phyloP scores from a whole-genome alignment of 805 yeast genomes.

The Sugiyamaella valdiviana region DNA sequence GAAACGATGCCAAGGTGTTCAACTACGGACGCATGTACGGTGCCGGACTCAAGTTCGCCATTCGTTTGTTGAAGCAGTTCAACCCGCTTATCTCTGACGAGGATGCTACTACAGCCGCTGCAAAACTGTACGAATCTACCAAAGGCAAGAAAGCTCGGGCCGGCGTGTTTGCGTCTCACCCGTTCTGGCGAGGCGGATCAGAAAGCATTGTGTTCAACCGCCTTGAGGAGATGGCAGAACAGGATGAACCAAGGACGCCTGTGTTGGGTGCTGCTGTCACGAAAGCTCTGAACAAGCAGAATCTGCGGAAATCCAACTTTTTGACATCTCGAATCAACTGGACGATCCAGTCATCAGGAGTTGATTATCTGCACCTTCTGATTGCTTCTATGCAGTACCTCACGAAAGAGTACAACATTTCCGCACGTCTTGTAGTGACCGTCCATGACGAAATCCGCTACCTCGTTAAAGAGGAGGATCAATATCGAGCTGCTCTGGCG shows the following conservation, averaged over 20 bases:
- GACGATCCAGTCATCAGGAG: slow-evolving; percentile 98
- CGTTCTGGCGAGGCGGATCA: slow-evolving; percentile 67
- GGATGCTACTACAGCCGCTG: slow-evolving; percentile 62
- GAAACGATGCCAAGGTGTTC: slow-evolving; percentile 91
- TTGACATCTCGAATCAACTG: slow-evolving; percentile 91
- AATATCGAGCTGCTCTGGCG: slow-evolving; percentile 70
- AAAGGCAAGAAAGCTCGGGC: slow-evolving; percentile 54
- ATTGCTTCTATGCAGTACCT: slow-evolving; percentile 84
- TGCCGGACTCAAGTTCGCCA: slow-evolving; percentile 90
- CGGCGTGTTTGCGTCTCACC: slow-evolving; percentile 29
- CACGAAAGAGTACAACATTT: slow-evolving; percentile 52
- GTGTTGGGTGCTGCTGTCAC: slow-evolving; percentile 92
- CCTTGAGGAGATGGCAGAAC: slow-evolving; percentile 79
- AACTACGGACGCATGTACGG: slow-evolving; percentile 97
- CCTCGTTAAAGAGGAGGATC: slow-evolving; percentile 65
- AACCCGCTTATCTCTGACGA: slow-evolving; percentile 61
- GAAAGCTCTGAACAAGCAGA: slow-evolving; percentile 60
- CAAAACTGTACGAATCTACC: slow-evolving; percentile 66
- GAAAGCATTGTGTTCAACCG: slow-evolving; percentile 89
- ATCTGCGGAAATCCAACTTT: slow-evolving; percentile 56
- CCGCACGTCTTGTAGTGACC: slow-evolving; percentile 75
- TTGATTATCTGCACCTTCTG: slow-evolving; percentile 83
- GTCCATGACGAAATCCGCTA: slow-evolving; percentile 95
- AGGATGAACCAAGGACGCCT: slow-evolving; percentile 78
- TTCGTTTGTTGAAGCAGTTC: slow-evolving; percentile 74